Conservation (phyloP, 768 basidiomycete species). For the Mycena alexandri region DNA sequence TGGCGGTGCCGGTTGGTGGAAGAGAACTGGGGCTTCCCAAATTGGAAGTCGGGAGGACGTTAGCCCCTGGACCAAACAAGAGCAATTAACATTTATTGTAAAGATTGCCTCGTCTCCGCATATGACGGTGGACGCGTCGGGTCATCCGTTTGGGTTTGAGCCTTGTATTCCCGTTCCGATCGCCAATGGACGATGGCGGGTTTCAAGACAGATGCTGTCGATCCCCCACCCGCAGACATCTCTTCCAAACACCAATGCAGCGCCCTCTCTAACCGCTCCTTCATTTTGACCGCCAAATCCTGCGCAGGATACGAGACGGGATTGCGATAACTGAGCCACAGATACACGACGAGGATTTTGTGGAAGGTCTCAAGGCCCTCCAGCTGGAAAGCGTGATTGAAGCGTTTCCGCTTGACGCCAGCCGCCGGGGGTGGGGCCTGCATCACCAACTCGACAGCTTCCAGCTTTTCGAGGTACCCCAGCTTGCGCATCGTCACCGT, state of each 20-base stretch:
- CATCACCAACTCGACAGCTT: conserved; percentile 54
- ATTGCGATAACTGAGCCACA: conserved; percentile 86
- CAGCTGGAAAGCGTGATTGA: conserved; percentile 37
- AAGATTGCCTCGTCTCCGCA: too few relatives aligned
- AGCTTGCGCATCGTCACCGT: conserved; percentile 49
- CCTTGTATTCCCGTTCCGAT: neutral
- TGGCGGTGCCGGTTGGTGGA: conserved; percentile 11
- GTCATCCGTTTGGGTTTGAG: neutral
- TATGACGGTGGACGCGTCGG: neutral
- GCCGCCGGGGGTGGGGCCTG: conserved; percentile 33
- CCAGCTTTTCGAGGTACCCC: conserved; percentile 56
- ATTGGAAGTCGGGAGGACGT: neutral
- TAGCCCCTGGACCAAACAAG: conserved; percentile 9
- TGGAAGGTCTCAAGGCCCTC: conserved; percentile 78
- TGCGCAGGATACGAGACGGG: conserved; percentile 76
- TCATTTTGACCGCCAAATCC: conserved; percentile 62
- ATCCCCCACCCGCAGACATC: conserved; percentile 44
- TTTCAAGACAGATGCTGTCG: neutral
- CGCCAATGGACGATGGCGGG: too few relatives aligned
- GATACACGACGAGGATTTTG: conserved; percentile 79
- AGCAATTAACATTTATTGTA: conserved; percentile 8
- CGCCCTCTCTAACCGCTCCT: conserved; percentile 71
- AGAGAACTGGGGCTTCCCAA: conserved; percentile 2
- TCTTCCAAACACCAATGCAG: conserved; percentile 73
- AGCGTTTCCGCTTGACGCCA: conserved; percentile 10